Evolutionary conservation across 371 early-diverging fungal species (phyloP), one percentile per base, ranked within the genome.

Genomic region (Mortierella sp.): DNA sequence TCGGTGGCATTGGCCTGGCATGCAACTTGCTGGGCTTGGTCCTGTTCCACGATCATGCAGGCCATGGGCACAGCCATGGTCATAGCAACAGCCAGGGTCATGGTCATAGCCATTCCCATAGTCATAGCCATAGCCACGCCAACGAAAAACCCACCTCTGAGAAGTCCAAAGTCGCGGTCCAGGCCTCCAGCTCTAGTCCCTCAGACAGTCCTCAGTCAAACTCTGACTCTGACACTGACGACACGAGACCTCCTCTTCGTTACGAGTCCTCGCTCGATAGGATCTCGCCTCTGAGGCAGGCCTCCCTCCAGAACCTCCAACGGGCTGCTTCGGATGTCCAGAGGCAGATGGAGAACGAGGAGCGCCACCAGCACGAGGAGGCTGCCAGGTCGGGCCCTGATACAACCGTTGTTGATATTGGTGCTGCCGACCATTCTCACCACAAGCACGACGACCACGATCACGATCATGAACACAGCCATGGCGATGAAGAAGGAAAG

Each of bases 1-100:
- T 95, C 11, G 97, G 97, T 1, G 79, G 91, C 41, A 91, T 92
- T 37, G 99, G 99, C 3, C 88, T 99, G 40, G 84, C 86, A 11
- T 92, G 95, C 26, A 99, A 98, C 83, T 53, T 98, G 22, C 55
- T 96, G 31, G 97, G 97, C 0, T 86, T 97, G 64, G 80, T 94
- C 29, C 73, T 98, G 64, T 97, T 98, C 81, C 92, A 92, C 68
- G 95, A 92, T 83, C 79, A 80, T 45, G 43, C 77, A 16, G 76
- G 76, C 1, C 79, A 79, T 66, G 70, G 70, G 26, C 79, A 85
- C 64, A 64, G 47, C 45, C 88, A 90, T 71, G 80, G 79, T 2
- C 86, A 88, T 47, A 64, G 74, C 5, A 88, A 89, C 70, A 70
- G 73, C 41, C 83, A 85, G 76, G 73, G 73, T 26, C 88, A 88